phyloP scores from a whole-genome alignment of 305 asterid genomes.

The Fraxinus platypoda region DNA sequence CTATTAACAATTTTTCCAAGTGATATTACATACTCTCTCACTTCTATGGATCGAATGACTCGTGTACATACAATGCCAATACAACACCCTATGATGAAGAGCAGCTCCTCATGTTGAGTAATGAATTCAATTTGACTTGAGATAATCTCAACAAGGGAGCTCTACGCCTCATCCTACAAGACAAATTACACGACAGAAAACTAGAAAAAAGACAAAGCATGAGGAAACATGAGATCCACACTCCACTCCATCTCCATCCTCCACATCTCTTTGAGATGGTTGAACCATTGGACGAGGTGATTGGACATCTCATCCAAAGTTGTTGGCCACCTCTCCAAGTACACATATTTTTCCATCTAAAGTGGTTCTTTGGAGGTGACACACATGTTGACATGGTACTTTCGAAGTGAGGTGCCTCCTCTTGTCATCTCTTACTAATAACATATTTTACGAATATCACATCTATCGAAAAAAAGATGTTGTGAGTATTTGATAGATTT shows the following conservation, averaged over 20 bases:
- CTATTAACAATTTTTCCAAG: background rate
- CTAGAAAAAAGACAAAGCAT: background rate
- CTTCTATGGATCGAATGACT: background rate
- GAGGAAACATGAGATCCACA: background rate
- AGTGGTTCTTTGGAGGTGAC: background rate
- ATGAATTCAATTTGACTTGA: background rate
- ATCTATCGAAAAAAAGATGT: background rate
- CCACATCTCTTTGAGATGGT: background rate
- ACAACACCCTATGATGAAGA: background rate
- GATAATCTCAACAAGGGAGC: background rate
- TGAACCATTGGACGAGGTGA: too few relatives aligned
- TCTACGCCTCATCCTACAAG: background rate
- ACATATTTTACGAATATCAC: background rate
- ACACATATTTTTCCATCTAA: background rate
- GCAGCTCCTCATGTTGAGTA: background rate
- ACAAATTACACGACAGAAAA: background rate
- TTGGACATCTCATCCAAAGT: background rate
- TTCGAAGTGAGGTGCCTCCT: background rate
- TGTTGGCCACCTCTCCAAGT: background rate
- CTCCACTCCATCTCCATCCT: background rate
- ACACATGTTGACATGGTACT: background rate
- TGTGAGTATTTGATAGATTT: too few relatives aligned
- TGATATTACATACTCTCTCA: too few relatives aligned
- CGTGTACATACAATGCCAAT: background rate
- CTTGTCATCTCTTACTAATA: background rate